Evolutionary conservation across 1,284 basidiomycete genomes (phyloP).

Genomic region (Melampsora medusae): DNA sequence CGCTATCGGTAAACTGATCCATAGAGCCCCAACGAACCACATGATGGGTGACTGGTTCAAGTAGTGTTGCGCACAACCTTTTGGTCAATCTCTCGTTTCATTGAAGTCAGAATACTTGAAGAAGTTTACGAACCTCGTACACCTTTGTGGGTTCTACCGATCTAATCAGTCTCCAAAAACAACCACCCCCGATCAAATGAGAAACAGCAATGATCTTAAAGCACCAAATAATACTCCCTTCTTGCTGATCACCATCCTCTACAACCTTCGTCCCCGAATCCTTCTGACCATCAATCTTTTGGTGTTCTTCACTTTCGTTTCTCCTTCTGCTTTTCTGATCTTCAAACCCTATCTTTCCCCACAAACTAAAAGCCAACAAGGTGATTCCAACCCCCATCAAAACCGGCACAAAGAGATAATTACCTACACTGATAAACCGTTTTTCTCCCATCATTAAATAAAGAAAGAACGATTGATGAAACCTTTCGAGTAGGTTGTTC

Average conservation of each 20-base stretch:
- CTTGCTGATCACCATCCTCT: neutral
- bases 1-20: slow-evolving; percentile 11
- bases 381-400: slow-evolving; percentile 36
- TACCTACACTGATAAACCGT: slow-evolving; percentile 82
- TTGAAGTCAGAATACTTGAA: neutral
- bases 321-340: neutral
- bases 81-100: neutral
- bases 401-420: slow-evolving; percentile 68
- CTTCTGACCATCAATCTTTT: neutral
- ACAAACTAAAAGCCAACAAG: slow-evolving; percentile 18
- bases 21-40: neutral
- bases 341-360: neutral
- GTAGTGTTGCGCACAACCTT: too few relatives aligned
- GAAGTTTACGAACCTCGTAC: neutral
- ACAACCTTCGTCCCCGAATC: neutral
- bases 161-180: slow-evolving; percentile 19
- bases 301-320: too few relatives aligned
- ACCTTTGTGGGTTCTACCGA: slow-evolving; percentile 9
- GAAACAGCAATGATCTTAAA: slow-evolving; percentile 12
- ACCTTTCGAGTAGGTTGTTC: slow-evolving; percentile 86
- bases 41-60: neutral
- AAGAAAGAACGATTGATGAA: slow-evolving; percentile 94
- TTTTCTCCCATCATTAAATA: slow-evolving; percentile 74
- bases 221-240: slow-evolving; percentile 25
- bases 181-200: slow-evolving; percentile 21